phyloP scores from a whole-genome alignment of 495 filamentous ascomycete genomes.

The Aspergillus bridgeri region DNA sequence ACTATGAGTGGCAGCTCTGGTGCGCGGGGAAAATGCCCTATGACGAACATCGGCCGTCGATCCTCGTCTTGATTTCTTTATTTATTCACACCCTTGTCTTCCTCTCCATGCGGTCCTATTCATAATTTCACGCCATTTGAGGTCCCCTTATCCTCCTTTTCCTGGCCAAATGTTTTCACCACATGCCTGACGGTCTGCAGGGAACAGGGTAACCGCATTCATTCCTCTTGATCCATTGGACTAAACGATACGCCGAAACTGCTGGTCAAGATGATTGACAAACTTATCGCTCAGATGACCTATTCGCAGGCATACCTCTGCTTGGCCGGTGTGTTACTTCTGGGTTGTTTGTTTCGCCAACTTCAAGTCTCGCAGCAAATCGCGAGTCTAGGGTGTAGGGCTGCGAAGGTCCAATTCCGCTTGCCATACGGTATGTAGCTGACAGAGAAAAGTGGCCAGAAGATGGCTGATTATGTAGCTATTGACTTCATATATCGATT shows the following conservation, averaged over 20 bases:
- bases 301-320: slow-evolving; percentile 24
- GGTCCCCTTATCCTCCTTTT: background rate
- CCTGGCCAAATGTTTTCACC: background rate
- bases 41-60: background rate
- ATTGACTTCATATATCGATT: slow-evolving; percentile 57
- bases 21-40: background rate
- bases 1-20: background rate
- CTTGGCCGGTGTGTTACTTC: slow-evolving; percentile 24
- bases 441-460: background rate
- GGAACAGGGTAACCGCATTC: background rate
- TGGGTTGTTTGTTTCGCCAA: slow-evolving; percentile 27
- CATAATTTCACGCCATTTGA: background rate
- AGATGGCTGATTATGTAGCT: slow-evolving; percentile 36
- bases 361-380: slow-evolving; percentile 32
- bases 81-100: too few relatives aligned
- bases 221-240: background rate
- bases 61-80: too few relatives aligned
- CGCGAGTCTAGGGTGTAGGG: slow-evolving; percentile 33
- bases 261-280: slow-evolving; percentile 35
- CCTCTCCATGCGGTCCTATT: background rate
- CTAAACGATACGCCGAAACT: background rate
- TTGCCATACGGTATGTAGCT: slow-evolving; percentile 34
- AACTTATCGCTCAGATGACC: slow-evolving; percentile 26
- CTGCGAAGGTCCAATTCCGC: slow-evolving; percentile 30
- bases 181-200: background rate